Percentiles rank a stretch among this genome's conserved stretches.
These are phyloP conservation scores for Mycena latifolia DNA, from an alignment of 768 basidiomycete genomes.

Conservation along the genomic window DNA sequence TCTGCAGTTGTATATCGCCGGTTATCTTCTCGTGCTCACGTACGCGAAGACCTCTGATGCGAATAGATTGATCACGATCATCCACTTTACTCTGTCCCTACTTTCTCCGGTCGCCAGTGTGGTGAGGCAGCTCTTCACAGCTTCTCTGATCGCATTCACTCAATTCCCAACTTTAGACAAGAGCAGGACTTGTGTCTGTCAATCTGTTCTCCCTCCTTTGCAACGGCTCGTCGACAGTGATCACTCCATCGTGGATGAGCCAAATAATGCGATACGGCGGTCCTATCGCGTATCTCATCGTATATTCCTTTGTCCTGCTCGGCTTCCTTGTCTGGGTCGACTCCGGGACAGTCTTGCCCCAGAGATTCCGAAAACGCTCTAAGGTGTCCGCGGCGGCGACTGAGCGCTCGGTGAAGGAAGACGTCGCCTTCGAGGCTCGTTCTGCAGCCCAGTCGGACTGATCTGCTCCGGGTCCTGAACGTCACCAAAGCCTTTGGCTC, in stretches of 20 bases:
- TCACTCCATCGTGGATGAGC: conserved; percentile 62
- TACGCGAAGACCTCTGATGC: conserved; percentile 75
- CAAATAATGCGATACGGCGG: conserved; percentile 75
- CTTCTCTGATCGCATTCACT: conserved; percentile 1
- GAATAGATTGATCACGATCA: conserved; percentile 65
- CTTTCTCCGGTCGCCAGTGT: conserved; percentile 77
- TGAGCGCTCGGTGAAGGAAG: conserved; percentile 49
- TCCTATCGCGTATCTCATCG: conserved; percentile 79
- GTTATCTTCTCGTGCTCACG: conserved; percentile 79
- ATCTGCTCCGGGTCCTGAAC: conserved; percentile 72
- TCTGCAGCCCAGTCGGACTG: conserved; percentile 60
- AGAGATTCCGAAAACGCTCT: conserved; percentile 46
- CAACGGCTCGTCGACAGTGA: conserved; percentile 58
- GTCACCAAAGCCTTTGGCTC: conserved; percentile 71
- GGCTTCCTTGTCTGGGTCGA: conserved; percentile 78
- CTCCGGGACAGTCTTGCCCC: conserved; percentile 69
- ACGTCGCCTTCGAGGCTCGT: conserved; percentile 68
- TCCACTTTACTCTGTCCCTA: conserved; percentile 78
- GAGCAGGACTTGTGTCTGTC: conserved; percentile 80
- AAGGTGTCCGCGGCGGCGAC: conserved; percentile 20
- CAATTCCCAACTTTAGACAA: conserved; percentile 54
- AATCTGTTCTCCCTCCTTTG: conserved; percentile 85
- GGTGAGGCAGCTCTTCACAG: conserved; percentile 52
- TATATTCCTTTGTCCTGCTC: conserved; percentile 70
- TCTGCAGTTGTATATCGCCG: conserved; percentile 69